Percentiles rank a stretch among this genome's conserved stretches.
Evolutionary conservation across 352 stramenopile species (phyloP).

Genomic region (Globisporangium nunn): DNA sequence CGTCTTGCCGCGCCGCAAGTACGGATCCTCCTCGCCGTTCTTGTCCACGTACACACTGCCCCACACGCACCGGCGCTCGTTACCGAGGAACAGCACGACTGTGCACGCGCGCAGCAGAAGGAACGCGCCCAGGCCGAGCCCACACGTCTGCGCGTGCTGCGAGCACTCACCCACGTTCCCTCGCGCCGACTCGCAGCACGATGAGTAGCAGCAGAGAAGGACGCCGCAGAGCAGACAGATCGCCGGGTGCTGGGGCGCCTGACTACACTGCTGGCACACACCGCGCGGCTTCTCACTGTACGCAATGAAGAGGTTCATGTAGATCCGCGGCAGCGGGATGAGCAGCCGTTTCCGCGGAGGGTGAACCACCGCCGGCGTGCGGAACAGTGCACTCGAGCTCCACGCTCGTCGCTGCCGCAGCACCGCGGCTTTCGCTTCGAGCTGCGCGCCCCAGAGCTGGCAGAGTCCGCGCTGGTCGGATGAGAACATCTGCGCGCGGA

Average conservation of each 20-base stretch:
- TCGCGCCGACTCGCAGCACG: slow-evolving; percentile 51
- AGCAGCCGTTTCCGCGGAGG: slow-evolving; percentile 14
- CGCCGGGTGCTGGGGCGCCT: slow-evolving; percentile 60
- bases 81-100: slow-evolving; percentile 77
- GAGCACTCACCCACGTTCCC: slow-evolving; percentile 69
- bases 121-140: slow-evolving; percentile 52
- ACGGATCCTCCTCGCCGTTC: slow-evolving; percentile 81
- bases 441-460: slow-evolving; percentile 65
- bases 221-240: slow-evolving; percentile 73
- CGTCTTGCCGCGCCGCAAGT: slow-evolving; percentile 69
- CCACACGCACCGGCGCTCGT: slow-evolving; percentile 76
- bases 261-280: slow-evolving; percentile 45
- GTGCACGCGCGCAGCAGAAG: slow-evolving; percentile 72
- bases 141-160: slow-evolving; percentile 58
- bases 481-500: slow-evolving; percentile 53
- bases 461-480: slow-evolving; percentile 48
- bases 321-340: slow-evolving; percentile 52
- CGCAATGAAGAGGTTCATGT: slow-evolving; percentile 79
- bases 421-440: slow-evolving; percentile 67
- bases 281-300: slow-evolving; percentile 64
- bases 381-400: too few relatives aligned
- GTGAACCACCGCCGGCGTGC: too few relatives aligned
- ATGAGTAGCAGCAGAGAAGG: slow-evolving; percentile 70
- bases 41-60: slow-evolving; percentile 81
- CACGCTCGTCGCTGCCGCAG: slow-evolving; percentile 18